Evolutionary conservation across 2,329 filamentous ascomycete species (phyloP).

Genomic region (Venturia nashicola): DNA sequence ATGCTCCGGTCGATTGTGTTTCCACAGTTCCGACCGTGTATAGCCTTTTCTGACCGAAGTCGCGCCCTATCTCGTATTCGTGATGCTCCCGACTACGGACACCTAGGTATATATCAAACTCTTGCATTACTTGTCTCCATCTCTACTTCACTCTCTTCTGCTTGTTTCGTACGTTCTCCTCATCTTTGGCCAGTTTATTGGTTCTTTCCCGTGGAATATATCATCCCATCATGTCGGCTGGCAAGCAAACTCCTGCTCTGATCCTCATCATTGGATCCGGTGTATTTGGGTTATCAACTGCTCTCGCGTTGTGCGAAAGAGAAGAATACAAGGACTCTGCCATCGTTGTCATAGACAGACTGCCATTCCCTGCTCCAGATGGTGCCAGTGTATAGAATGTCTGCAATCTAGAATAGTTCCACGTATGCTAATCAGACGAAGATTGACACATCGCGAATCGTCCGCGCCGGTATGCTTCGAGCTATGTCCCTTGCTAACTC

Average conservation of each 20-base stretch:
- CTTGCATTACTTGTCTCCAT: neutral
- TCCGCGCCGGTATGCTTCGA: conserved; percentile 6
- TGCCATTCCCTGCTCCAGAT: conserved; percentile 45
- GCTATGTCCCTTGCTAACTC: no score
- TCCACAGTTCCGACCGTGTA: neutral
- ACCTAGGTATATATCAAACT: neutral
- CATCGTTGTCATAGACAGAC: conserved; percentile 47
- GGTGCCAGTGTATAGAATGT: conserved; percentile 35
- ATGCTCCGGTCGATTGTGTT: neutral
- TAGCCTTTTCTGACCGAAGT: neutral
- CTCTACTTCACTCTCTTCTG: neutral
- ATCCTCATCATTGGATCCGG: conserved; percentile 39
- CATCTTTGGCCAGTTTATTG: neutral
- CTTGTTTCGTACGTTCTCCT: no score
- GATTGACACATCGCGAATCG: conserved; percentile 9
- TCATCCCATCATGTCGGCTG: neutral
- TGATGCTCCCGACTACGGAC: neutral
- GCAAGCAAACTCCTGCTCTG: conserved; percentile 22
- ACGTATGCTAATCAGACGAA: neutral
- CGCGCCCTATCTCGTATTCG: neutral
- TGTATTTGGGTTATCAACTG: conserved; percentile 50
- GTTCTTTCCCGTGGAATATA: neutral
- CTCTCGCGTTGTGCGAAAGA: conserved; percentile 56
- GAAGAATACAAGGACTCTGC: conserved; percentile 36
- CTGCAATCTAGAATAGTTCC: conserved; percentile 2